Evolutionary conservation across 495 filamentous ascomycete genomes (phyloP).

Genomic region (Recurvomyces mirabilis): DNA sequence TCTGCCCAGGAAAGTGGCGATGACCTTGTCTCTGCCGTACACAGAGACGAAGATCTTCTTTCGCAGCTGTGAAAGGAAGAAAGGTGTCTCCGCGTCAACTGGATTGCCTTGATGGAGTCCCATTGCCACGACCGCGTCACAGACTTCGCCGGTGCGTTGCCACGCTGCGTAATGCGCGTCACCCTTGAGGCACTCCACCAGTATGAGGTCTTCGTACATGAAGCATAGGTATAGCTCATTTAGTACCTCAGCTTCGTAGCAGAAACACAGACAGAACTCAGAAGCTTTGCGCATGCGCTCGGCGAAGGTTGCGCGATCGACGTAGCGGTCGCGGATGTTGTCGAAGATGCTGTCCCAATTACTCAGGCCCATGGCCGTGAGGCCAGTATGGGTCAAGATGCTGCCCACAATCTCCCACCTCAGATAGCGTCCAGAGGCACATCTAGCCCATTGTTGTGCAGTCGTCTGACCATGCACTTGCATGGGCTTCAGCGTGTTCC

Average conservation of each 20-base stretch:
- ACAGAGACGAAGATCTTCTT: conserved; percentile 43
- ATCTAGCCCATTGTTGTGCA: conserved; percentile 23
- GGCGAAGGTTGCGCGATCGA: conserved; percentile 23
- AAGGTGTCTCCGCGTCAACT: conserved; percentile 35
- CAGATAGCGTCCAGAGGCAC: conserved; percentile 35
- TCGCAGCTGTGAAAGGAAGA: conserved; percentile 41
- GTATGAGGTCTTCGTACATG: conserved; percentile 26
- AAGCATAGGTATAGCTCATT: conserved; percentile 31
- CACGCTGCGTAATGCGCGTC: conserved; percentile 38
- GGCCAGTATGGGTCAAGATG: conserved; percentile 40
- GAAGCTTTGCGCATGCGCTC: conserved; percentile 23
- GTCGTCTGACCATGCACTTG: conserved; percentile 22
- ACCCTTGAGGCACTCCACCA: conserved; percentile 17
- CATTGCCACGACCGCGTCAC: conserved; percentile 44
- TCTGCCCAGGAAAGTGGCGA: conserved; percentile 45
- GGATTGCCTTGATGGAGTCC: conserved; percentile 46
- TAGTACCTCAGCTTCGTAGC: conserved; percentile 25
- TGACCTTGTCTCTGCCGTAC: conserved; percentile 41
- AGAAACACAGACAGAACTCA: conserved; percentile 27
- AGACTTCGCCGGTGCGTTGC: conserved; percentile 41
- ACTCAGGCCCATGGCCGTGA: conserved; percentile 32
- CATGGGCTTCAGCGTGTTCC: conserved; percentile 24
- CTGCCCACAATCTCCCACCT: conserved; percentile 51
- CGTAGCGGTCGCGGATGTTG: conserved; percentile 18
- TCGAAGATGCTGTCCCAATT: conserved; percentile 31